A percentile compares a stretch with the other conserved stretches of the same genome.
Conservation (phyloP, 257 asterid genomes). For the Cruciata laevipes region DNA sequence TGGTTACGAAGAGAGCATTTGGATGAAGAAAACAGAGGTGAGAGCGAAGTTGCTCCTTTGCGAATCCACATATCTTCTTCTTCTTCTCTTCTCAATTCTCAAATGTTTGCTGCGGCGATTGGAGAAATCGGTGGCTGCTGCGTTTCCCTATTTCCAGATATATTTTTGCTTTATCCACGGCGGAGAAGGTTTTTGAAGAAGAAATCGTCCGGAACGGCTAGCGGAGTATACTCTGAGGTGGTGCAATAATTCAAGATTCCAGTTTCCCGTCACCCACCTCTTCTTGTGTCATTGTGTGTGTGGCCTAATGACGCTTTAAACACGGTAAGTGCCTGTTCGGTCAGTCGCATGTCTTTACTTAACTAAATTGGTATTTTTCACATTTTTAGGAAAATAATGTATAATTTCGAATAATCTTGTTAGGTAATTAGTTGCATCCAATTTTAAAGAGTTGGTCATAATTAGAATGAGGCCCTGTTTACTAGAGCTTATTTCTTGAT, state of each 20-base stretch:
- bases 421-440: no score
- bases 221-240: background rate
- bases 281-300: no score
- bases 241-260: background rate
- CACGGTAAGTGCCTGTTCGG: background rate
- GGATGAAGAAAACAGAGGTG: slow-evolving; percentile 34
- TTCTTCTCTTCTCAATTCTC: background rate
- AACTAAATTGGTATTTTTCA: no score
- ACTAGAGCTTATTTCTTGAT: no score
- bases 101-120: background rate
- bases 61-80: slow-evolving; percentile 70
- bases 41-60: slow-evolving; percentile 31
- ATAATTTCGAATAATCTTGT: no score
- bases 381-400: background rate
- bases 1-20: slow-evolving; percentile 40
- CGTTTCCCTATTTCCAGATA: background rate
- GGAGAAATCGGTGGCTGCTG: slow-evolving; percentile 3
- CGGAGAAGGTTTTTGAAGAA: slow-evolving; percentile 13
- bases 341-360: background rate
- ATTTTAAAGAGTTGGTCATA: no score
- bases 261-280: background rate
- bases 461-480: no score
- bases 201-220: slow-evolving; percentile 10
- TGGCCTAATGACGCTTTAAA: background rate
- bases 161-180: background rate